phyloP scores from a whole-genome alignment of 2,329 filamentous ascomycete species.

The Boeremia lycopersici region DNA sequence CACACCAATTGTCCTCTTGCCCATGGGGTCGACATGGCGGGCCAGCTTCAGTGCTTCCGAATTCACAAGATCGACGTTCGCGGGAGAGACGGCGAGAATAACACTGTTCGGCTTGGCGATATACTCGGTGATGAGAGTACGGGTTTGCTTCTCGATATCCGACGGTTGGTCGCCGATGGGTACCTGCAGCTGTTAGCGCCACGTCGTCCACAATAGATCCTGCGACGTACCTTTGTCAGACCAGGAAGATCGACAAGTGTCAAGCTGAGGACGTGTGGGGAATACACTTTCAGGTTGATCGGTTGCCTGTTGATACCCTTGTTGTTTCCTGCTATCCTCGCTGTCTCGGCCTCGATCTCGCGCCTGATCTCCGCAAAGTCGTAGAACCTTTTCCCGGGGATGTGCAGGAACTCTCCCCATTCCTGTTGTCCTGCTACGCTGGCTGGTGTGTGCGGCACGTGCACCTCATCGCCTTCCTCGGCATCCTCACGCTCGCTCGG shows the following conservation, averaged over 20 bases:
- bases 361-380: constrained; percentile 93
- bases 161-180: constrained; percentile 96
- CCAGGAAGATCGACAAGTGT: constrained; percentile 95
- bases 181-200: constrained; percentile 62
- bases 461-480: constrained; percentile 66
- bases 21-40: constrained; percentile 93
- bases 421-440: constrained; percentile 70
- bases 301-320: constrained; percentile 98
- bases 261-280: constrained; percentile 92
- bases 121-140: constrained; percentile 95
- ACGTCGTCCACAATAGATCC: constrained; percentile 5
- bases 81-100: constrained; percentile 92
- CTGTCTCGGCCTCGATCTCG: constrained; percentile 96
- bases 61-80: constrained; percentile 98
- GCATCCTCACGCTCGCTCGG: constrained; percentile 74
- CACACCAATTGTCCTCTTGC: constrained; percentile 92
- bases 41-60: constrained; percentile 97
- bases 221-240: constrained; percentile 78
- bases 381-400: constrained; percentile 84
- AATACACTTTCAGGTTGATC: constrained; percentile 99
- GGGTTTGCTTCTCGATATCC: constrained; percentile 98
- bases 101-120: constrained; percentile 99
- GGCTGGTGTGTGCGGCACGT: constrained; percentile 77
- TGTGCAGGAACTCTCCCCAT: constrained; percentile 97
- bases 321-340: constrained; percentile 92